Conservation (phyloP, 83 land plant genomes). For the Picea mariana region DNA sequence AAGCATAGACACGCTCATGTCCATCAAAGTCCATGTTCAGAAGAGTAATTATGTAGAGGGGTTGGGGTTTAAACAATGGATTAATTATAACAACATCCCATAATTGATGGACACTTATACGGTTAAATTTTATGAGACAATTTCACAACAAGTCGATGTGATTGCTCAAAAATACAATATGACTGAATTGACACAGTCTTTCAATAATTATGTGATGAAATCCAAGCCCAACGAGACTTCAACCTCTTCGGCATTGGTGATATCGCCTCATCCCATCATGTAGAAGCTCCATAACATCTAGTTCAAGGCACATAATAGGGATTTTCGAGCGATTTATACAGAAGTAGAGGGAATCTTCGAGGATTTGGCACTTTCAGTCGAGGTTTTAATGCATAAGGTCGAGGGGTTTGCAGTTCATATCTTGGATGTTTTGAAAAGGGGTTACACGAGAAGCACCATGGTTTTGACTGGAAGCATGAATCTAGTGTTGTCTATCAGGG, state of each 20-base stretch:
- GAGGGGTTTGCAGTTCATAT: conserved; percentile 63
- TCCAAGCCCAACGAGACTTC: conserved; percentile 13
- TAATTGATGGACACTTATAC: conserved; percentile 70
- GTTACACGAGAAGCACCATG: conserved; percentile 53
- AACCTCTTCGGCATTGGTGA: conserved; percentile 22
- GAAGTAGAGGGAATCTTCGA: conserved; percentile 50
- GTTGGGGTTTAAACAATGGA: conserved; percentile 52
- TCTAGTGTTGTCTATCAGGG: conserved; percentile 46
- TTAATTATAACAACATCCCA: conserved; percentile 83
- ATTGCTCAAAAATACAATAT: conserved; percentile 77
- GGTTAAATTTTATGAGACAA: conserved; percentile 59
- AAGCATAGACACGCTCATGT: too few relatives aligned
- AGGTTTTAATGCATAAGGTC: conserved; percentile 62
- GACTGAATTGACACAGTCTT: conserved; percentile 70
- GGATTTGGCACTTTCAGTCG: conserved; percentile 56
- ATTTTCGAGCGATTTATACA: conserved; percentile 44
- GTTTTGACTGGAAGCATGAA: conserved; percentile 45
- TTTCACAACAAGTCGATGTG: conserved; percentile 67
- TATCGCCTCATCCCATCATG: conserved; percentile 54
- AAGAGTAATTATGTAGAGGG: too few relatives aligned
- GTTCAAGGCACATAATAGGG: conserved; percentile 28
- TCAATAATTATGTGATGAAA: conserved; percentile 63
- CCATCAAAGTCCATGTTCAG: too few relatives aligned
- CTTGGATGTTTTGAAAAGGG: conserved; percentile 54
- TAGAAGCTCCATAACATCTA: conserved; percentile 48